phyloP scores from a whole-genome alignment of 192 early-diverging fungal genomes.

The Coemansia sp. region DNA sequence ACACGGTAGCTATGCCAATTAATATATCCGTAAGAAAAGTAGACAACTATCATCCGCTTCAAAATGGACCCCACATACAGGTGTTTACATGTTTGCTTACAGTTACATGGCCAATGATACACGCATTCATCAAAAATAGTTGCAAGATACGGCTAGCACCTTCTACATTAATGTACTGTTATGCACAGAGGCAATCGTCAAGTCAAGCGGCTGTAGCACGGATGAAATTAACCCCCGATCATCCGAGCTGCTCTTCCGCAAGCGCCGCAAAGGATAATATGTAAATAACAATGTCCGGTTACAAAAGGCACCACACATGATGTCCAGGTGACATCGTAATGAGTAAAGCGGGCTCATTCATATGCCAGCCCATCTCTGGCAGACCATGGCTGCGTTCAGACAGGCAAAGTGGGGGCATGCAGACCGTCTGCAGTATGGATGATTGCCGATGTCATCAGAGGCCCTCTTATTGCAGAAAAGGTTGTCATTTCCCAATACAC shows the following conservation, averaged over 20 bases:
- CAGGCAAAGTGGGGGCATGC: not conserved
- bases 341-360: not conserved
- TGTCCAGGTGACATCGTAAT: not conserved
- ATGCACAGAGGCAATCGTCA: not conserved
- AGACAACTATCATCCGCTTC: not conserved
- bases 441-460: not conserved
- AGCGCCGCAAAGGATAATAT: not conserved
- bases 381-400: not conserved
- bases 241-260: not conserved
- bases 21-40: not conserved
- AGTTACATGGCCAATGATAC: not conserved
- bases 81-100: not conserved
- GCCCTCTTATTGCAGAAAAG: not conserved
- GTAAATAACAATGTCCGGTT: not conserved
- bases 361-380: not conserved
- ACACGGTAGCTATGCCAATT: slow-evolving; percentile 4
- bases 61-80: not conserved
- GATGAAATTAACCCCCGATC: not conserved
- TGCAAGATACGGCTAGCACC: not conserved
- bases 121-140: not conserved
- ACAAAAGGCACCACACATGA: not conserved
- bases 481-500: slow-evolving; percentile 3
- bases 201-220: not conserved
- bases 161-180: not conserved
- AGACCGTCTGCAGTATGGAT: not conserved